These are phyloP conservation scores for Fusarium cicatricum DNA, from an alignment of 2,329 filamentous ascomycete species.

Conservation along the genomic window DNA sequence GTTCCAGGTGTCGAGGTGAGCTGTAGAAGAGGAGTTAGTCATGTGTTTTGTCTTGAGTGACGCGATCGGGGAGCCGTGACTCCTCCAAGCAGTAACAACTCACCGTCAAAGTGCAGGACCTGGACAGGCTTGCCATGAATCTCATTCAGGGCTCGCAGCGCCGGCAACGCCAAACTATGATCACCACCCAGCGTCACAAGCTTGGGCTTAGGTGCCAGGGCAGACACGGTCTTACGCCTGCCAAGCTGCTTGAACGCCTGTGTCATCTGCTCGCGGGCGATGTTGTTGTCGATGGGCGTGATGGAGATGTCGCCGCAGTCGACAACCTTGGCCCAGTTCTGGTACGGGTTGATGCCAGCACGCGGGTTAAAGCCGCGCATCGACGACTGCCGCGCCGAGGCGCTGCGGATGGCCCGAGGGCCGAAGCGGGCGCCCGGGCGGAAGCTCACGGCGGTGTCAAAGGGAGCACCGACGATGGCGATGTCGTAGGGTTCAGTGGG, in stretches of 20 bases:
- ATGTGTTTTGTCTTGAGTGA: not conserved
- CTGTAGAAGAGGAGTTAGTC: slow-evolving; percentile 33
- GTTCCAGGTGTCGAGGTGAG: slow-evolving; percentile 86
- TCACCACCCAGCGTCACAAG: slow-evolving; percentile 78
- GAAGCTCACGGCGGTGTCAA: slow-evolving; percentile 77
- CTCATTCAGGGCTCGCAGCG: slow-evolving; percentile 70
- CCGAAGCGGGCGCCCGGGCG: slow-evolving; percentile 76
- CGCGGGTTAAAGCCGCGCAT: slow-evolving; percentile 83
- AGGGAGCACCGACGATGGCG: slow-evolving; percentile 75
- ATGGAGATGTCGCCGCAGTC: slow-evolving; percentile 94
- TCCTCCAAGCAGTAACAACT: slow-evolving; percentile 6
- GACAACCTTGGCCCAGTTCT: slow-evolving; percentile 80
- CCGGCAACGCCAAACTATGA: slow-evolving; percentile 75
- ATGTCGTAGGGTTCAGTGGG: slow-evolving; percentile 73
- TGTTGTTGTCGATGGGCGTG: slow-evolving; percentile 83
- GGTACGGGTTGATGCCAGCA: slow-evolving; percentile 83
- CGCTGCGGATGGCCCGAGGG: slow-evolving; percentile 85
- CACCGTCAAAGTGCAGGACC: slow-evolving; percentile 76
- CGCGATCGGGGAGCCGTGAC: not conserved
- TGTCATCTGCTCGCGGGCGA: slow-evolving; percentile 86
- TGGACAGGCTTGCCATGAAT: slow-evolving; percentile 69
- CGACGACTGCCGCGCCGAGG: slow-evolving; percentile 80
- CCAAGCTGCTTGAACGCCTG: slow-evolving; percentile 78
- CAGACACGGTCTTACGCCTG: slow-evolving; percentile 48
- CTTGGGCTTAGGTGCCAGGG: slow-evolving; percentile 55